Evolutionary conservation across 352 stramenopile genomes (phyloP).

Genomic region (Pilasporangium apinafurcum): DNA sequence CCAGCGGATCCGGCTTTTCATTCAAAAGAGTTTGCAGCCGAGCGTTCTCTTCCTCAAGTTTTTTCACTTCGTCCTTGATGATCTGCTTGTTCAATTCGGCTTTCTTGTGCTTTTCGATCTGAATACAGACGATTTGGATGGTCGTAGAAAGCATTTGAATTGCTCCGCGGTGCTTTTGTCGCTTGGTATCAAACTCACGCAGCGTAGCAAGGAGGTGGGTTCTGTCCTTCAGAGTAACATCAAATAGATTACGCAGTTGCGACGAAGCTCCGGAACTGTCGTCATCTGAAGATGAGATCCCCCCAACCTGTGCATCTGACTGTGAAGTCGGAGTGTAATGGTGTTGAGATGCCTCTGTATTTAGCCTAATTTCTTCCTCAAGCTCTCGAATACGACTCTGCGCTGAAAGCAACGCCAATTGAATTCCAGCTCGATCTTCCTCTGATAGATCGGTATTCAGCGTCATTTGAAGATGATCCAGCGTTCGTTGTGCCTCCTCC

Average conservation of each 20-base stretch:
- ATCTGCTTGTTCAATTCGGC: slow-evolving; percentile 11
- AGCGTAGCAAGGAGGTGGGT: slow-evolving; percentile 54
- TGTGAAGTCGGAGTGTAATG: neutral
- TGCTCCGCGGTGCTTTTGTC: slow-evolving; percentile 19
- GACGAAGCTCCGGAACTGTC: slow-evolving; percentile 8
- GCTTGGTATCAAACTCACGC: slow-evolving; percentile 59
- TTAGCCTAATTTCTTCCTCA: slow-evolving; percentile 19
- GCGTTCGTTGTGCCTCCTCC: slow-evolving; percentile 11
- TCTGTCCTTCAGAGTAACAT: slow-evolving; percentile 48
- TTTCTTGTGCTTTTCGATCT: slow-evolving; percentile 11
- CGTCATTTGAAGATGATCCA: slow-evolving; percentile 17
- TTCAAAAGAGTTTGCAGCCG: slow-evolving; percentile 9
- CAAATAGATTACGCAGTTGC: slow-evolving; percentile 40
- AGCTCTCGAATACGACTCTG: slow-evolving; percentile 36
- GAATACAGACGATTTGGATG: slow-evolving; percentile 13
- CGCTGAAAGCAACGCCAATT: slow-evolving; percentile 19
- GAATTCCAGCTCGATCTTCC: slow-evolving; percentile 19
- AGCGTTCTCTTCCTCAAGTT: slow-evolving; percentile 25
- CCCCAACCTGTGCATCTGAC: neutral
- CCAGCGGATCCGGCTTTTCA: slow-evolving; percentile 7
- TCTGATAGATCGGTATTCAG: slow-evolving; percentile 9
- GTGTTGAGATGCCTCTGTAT: neutral
- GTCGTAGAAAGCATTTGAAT: slow-evolving; percentile 25
- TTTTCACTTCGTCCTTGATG: slow-evolving; percentile 30
- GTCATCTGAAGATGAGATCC: neutral